Conservation (phyloP, 1,284 basidiomycete species). For the Butyriboletus appendiculatus region DNA sequence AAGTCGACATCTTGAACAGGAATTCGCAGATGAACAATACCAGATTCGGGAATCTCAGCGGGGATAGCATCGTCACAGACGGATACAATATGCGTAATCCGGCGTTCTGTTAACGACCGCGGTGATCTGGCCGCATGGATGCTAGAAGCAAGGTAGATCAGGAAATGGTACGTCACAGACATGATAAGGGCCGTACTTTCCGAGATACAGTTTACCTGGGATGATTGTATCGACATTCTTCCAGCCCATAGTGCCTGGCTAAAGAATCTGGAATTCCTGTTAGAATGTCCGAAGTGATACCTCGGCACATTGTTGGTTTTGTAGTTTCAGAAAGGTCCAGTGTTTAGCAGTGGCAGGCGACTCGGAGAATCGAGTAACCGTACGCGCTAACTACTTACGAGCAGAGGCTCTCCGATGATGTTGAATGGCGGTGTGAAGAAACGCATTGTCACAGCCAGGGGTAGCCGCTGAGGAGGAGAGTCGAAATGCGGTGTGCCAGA, state of each 20-base stretch:
- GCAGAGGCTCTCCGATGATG: constrained; percentile 16
- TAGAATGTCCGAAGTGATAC: constrained; percentile 23
- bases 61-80: constrained; percentile 74
- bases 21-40: constrained; percentile 69
- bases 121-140: constrained; percentile 71
- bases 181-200: constrained; percentile 57
- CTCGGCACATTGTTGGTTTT: constrained; percentile 35
- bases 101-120: constrained; percentile 70
- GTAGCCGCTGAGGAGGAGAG: constrained; percentile 26
- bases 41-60: constrained; percentile 71
- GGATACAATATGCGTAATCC: constrained; percentile 76
- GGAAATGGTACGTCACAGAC: constrained; percentile 24
- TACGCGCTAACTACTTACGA: constrained; percentile 23
- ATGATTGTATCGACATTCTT: constrained; percentile 74
- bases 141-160: constrained; percentile 41
- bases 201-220: constrained; percentile 67
- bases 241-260: constrained; percentile 55
- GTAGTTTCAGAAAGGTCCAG: constrained; percentile 28
- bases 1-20: constrained; percentile 81
- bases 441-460: constrained; percentile 36
- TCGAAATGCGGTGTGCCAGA: constrained; percentile 31
- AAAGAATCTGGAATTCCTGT: constrained; percentile 31
- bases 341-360: constrained; percentile 26
- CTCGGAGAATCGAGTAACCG: constrained; percentile 36
- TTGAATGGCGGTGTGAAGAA: constrained; percentile 34